phyloP scores from a whole-genome alignment of 371 early-diverging fungal species.

The Umbelopsis sp. region DNA sequence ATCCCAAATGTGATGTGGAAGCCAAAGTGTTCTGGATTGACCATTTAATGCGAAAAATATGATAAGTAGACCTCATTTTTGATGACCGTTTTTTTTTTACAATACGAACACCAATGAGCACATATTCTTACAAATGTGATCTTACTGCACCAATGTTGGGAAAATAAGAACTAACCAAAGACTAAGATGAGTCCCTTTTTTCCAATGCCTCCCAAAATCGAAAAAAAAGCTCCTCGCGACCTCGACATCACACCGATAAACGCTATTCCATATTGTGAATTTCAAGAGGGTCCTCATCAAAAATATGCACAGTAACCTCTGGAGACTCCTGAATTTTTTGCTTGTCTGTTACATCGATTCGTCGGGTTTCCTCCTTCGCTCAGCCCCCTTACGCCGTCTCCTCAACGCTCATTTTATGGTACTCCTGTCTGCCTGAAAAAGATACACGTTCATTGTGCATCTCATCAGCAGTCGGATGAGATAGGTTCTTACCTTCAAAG shows the following conservation, averaged over 20 bases:
- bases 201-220: background rate
- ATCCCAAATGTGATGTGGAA: background rate
- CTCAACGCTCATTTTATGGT: background rate
- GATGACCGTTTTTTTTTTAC: too few relatives aligned
- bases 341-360: background rate
- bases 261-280: background rate
- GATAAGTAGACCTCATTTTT: background rate
- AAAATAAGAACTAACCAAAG: background rate
- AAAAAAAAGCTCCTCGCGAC: background rate
- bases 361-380: slow-evolving; percentile 2
- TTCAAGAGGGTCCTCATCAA: slow-evolving; percentile 1
- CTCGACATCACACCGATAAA: background rate
- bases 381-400: background rate
- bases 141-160: background rate
- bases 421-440: background rate
- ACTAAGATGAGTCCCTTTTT: background rate
- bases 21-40: background rate
- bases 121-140: background rate
- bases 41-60: background rate
- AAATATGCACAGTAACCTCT: background rate
- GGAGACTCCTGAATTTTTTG: background rate
- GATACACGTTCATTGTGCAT: background rate
- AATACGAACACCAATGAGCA: too few relatives aligned
- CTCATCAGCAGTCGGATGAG: background rate
- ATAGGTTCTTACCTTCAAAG: too few relatives aligned